Percentiles rank a stretch among this genome's conserved stretches.
phyloP scores from a whole-genome alignment of 768 basidiomycete genomes.

The Lactarius hatsudake region DNA sequence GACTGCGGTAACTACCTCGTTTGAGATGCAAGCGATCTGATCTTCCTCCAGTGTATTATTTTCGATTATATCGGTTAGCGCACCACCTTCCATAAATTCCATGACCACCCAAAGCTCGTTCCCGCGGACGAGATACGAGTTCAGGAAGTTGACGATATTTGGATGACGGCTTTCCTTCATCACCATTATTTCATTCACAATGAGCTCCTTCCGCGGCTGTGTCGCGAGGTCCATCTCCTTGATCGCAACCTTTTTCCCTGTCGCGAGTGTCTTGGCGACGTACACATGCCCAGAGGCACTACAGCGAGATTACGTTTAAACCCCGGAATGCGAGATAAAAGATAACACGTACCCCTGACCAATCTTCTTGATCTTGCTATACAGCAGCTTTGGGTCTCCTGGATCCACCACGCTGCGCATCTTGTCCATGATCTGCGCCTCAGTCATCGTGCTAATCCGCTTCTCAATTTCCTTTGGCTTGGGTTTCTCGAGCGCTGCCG shows the following conservation, averaged over 20 bases:
- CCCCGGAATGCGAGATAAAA: slow-evolving; percentile 8
- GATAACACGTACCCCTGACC: slow-evolving; percentile 82
- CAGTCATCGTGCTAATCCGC: slow-evolving; percentile 94
- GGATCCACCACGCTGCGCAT: slow-evolving; percentile 81
- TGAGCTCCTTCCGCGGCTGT: slow-evolving; percentile 94
- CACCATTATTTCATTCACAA: slow-evolving; percentile 96
- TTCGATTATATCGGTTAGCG: slow-evolving; percentile 96
- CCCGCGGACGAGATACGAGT: slow-evolving; percentile 84
- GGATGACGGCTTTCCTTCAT: slow-evolving; percentile 99
- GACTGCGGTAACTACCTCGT: slow-evolving; percentile 62
- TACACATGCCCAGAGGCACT: slow-evolving; percentile 98
- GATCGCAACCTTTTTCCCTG: slow-evolving; percentile 89
- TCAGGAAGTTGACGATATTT: slow-evolving; percentile 95
- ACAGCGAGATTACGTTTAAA: slow-evolving; percentile 15
- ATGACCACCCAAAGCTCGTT: slow-evolving; percentile 96
- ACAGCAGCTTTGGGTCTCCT: slow-evolving; percentile 85
- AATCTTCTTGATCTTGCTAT: slow-evolving; percentile 98
- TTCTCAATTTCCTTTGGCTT: slow-evolving; percentile 70
- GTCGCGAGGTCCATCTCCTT: slow-evolving; percentile 97
- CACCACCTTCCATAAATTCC: slow-evolving; percentile 99
- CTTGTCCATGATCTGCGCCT: slow-evolving; percentile 98
- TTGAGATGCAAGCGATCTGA: slow-evolving; percentile 87
- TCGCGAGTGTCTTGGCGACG: slow-evolving; percentile 86
- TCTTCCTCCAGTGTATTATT: slow-evolving; percentile 94
- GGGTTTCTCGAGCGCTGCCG: slow-evolving; percentile 56